Evolutionary conservation across 768 basidiomycete genomes (phyloP), one percentile per base, ranked within the genome.

Genomic region (Terana coerulea): DNA sequence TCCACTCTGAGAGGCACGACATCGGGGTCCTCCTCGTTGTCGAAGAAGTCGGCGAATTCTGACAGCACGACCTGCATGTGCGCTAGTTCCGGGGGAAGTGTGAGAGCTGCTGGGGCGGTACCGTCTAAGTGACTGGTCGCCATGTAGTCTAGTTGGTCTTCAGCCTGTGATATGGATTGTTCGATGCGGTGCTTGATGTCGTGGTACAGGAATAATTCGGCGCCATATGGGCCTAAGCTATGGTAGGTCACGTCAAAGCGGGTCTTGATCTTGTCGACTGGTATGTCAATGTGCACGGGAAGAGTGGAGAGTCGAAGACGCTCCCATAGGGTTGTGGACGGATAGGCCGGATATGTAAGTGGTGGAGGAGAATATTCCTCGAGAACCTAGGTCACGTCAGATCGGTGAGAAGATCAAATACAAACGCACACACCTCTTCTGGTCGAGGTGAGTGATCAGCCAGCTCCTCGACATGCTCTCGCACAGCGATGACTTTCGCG

Each of bases 401-500:
- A 39, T 25, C 17, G 37, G 8, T 19, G 17, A 19, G 3, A 3
- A 5, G 11, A 40, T 21, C 15, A 21, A 40, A 40, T 21, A 21
- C 22, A 11, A 31, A 31, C 30, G 28, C 12, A 31, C 74, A 58
- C 59, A 83, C 85, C 74, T 93, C 91, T 35, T 67, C 59, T 4
- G 89, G 86, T 35, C 76, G 79, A 0, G 86, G 82, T 1, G 84
- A 75, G 62, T 86, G 75, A 15, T 72, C 68, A 14, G 69, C 66
- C 3, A 94, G 72, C 59, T 93, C 91, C 8, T 79, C 76, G 1
- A 77, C 63, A 59, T 94, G 78, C 40, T 84, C 76, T 29, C 79
- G 78, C 17, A 95, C 89, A 17, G 86, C 83, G 19, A 90, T 76
- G 21, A 91, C 81, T 52, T 81, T 86, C 17, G 88, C 77, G 64